These are phyloP conservation scores for Ascochyta koolunga DNA, from an alignment of 2,329 filamentous ascomycete genomes.

Conservation along the genomic window DNA sequence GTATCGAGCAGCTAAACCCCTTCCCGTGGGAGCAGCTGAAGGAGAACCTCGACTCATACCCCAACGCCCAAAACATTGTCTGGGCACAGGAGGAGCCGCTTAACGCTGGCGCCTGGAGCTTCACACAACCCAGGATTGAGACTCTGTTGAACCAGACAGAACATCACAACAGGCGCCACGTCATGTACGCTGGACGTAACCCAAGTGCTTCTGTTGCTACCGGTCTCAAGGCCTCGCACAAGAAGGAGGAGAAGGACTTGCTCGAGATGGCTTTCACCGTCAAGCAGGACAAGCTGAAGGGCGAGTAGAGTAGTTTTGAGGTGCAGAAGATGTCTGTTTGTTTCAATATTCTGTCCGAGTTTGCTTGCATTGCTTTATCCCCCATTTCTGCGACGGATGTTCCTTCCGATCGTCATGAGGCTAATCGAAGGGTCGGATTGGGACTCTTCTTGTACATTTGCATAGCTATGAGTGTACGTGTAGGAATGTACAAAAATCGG, in stretches of 20 bases:
- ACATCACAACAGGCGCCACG: constrained; percentile 91
- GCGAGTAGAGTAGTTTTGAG: constrained; percentile 55
- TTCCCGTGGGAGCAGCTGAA: constrained; percentile 98
- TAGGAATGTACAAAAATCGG: constrained; percentile 38
- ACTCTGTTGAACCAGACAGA: constrained; percentile 92
- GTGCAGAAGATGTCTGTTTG: constrained; percentile 1
- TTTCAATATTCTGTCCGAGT: constrained; percentile 13
- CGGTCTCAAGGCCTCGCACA: constrained; percentile 84
- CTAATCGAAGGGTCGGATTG: constrained; percentile 20
- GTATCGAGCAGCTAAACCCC: constrained; percentile 96
- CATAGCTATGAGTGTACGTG: constrained; percentile 38
- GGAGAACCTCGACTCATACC: constrained; percentile 96
- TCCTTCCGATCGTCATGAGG: constrained; percentile 10
- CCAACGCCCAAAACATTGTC: constrained; percentile 96
- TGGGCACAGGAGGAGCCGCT: constrained; percentile 98
- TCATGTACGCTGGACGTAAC: constrained; percentile 95
- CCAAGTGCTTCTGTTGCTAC: constrained; percentile 94
- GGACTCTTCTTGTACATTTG: constrained; percentile 34
- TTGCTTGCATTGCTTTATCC: constrained; percentile 28
- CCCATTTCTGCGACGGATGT: constrained; percentile 15
- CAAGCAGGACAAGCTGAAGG: constrained; percentile 70
- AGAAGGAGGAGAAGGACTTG: constrained; percentile 91
- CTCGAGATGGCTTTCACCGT: constrained; percentile 68
- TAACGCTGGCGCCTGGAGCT: constrained; percentile 96
- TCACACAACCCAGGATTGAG: constrained; percentile 96